A percentile compares a stretch with the other conserved stretches of the same genome.
phyloP scores from a whole-genome alignment of 2,329 filamentous ascomycete species.

The Talaromyces sp. region DNA sequence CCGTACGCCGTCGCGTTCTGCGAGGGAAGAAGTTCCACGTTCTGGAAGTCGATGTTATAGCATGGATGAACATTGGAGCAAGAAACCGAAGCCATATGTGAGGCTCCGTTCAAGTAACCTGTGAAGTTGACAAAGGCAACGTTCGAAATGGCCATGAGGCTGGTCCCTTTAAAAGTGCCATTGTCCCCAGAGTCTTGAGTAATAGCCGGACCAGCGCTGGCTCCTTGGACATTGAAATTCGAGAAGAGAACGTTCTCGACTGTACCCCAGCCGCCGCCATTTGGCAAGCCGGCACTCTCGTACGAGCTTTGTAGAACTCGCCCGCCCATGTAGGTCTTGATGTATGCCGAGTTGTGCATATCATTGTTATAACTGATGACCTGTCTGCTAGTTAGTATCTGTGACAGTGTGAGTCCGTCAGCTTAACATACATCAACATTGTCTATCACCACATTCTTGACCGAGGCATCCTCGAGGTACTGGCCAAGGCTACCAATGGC shows the following conservation, averaged over 20 bases:
- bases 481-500: conserved; percentile 54
- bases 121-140: conserved; percentile 52
- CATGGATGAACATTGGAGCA: conserved; percentile 51
- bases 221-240: conserved; percentile 50
- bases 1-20: conserved; percentile 33
- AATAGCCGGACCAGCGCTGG: conserved; percentile 44
- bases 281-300: conserved; percentile 48
- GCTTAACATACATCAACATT: conserved; percentile 34
- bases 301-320: conserved; percentile 47
- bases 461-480: conserved; percentile 53
- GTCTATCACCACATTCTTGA: conserved; percentile 49
- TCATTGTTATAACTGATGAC: conserved; percentile 47
- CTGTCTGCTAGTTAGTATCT: conserved; percentile 17
- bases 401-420: not conserved
- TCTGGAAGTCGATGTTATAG: conserved; percentile 48
- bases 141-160: conserved; percentile 50
- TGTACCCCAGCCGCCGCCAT: conserved; percentile 54
- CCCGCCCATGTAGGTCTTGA: conserved; percentile 56
- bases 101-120: conserved; percentile 41
- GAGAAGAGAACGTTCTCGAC: conserved; percentile 51
- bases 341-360: conserved; percentile 50
- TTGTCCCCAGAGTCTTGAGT: conserved; percentile 51
- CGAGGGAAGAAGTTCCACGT: conserved; percentile 35
- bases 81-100: conserved; percentile 40
- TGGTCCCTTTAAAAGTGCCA: conserved; percentile 47